These are phyloP conservation scores for Wickerhamomyces rabaulensis DNA, from an alignment of 805 yeast genomes.

Conservation along the genomic window DNA sequence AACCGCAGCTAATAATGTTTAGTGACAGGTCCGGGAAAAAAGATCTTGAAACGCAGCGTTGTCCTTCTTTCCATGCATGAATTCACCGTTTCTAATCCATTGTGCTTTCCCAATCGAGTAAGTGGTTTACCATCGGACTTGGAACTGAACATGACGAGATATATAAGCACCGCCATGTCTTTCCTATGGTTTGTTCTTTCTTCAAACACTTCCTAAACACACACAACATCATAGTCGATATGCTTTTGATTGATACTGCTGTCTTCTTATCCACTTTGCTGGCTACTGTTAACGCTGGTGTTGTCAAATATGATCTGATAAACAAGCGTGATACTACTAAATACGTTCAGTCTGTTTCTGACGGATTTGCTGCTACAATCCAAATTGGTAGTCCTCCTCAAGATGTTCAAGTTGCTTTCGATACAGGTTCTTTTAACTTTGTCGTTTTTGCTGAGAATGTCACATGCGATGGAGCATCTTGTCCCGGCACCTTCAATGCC, in stretches of 20 bases:
- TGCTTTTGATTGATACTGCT: neutral
- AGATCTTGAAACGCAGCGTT: neutral
- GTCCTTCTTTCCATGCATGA: neutral
- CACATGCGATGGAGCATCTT: neutral
- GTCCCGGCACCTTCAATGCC: conserved; percentile 1
- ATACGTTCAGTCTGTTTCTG: neutral
- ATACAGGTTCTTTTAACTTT: conserved; percentile 17
- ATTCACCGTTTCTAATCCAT: neutral
- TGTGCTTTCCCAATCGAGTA: neutral
- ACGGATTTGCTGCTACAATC: neutral
- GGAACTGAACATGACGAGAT: neutral
- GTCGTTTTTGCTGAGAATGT: conserved; percentile 1
- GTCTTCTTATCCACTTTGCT: neutral
- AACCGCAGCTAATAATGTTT: too few relatives aligned
- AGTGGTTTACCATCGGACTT: neutral
- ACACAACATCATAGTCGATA: neutral
- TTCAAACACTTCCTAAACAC: neutral
- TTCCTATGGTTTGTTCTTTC: neutral
- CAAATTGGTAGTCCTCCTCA: conserved; percentile 16
- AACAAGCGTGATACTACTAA: conserved; percentile 1
- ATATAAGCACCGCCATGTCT: neutral
- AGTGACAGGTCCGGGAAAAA: neutral
- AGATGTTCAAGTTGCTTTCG: conserved; percentile 6
- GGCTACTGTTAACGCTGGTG: conserved; percentile 1
- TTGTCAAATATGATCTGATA: neutral